A percentile compares a stretch with the other conserved stretches of the same genome.
phyloP scores from a whole-genome alignment of 2,329 filamentous ascomycete genomes.

The Didymella pomorum region DNA sequence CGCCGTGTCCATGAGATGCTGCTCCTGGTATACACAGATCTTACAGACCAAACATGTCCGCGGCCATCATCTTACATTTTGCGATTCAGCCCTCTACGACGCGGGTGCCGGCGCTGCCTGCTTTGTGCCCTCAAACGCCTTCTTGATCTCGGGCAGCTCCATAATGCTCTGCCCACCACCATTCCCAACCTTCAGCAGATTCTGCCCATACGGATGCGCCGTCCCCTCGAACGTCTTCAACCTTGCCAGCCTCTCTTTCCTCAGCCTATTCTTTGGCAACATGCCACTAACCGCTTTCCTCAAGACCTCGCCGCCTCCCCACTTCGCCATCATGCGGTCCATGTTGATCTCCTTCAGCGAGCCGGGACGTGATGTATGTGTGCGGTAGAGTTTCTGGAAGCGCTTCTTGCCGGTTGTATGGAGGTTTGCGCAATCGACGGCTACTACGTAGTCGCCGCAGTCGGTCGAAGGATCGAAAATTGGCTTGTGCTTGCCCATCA shows the following conservation, averaged over 20 bases:
- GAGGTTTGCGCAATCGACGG: conserved; percentile 85
- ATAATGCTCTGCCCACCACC: conserved; percentile 46
- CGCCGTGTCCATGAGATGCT: conserved; percentile 15
- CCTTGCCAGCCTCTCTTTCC: conserved; percentile 85
- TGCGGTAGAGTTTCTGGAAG: conserved; percentile 94
- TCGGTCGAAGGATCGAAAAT: conserved; percentile 97
- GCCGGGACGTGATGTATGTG: conserved; percentile 89
- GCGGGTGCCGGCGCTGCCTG: conserved; percentile 24
- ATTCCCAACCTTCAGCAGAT: conserved; percentile 74
- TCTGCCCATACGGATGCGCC: conserved; percentile 89
- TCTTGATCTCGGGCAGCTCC: conserved; percentile 50
- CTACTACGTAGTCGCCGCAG: conserved; percentile 98
- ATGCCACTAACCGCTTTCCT: conserved; percentile 93
- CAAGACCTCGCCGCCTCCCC: conserved; percentile 90
- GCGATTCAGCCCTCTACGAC: conserved; percentile 20
- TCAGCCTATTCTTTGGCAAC: conserved; percentile 94
- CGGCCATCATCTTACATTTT: background rate
- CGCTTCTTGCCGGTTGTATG: conserved; percentile 91
- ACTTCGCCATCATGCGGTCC: conserved; percentile 93
- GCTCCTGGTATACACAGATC: conserved; percentile 20
- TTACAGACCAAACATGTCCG: conserved; percentile 6
- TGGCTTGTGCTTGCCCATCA: conserved; percentile 99
- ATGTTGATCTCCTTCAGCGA: conserved; percentile 88
- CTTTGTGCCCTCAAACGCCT: conserved; percentile 42
- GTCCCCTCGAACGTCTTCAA: conserved; percentile 97